Percentiles rank a stretch among this genome's conserved stretches.
phyloP scores from a whole-genome alignment of 139 green algal species.

The Chlamydomonas schloesseri region DNA sequence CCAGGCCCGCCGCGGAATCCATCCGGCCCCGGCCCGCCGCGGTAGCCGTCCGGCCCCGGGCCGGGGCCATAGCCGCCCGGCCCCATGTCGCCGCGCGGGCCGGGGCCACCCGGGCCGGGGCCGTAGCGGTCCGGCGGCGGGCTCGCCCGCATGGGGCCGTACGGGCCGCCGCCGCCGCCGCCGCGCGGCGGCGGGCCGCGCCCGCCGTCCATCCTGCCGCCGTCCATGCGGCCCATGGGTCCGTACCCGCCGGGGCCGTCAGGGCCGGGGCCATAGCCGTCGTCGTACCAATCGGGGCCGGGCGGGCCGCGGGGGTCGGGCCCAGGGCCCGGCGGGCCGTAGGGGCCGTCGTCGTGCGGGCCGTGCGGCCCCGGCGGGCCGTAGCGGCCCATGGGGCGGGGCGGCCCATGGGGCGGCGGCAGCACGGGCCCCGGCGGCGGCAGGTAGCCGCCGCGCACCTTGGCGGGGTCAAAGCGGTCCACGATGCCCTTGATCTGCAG shows the following conservation, averaged over 20 bases:
- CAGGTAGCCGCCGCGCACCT: conserved; percentile 30
- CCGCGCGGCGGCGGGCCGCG: background rate
- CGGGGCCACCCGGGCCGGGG: background rate
- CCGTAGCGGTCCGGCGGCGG: background rate
- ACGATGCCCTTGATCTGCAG: conserved; percentile 44
- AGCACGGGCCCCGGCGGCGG: background rate
- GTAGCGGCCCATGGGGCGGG: no score
- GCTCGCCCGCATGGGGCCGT: conserved; percentile 24
- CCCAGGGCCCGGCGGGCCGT: background rate
- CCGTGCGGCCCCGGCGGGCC: background rate
- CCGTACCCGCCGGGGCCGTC: background rate
- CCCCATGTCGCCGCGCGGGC: background rate
- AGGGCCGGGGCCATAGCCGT: background rate
- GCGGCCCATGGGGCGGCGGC: no score
- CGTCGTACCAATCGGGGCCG: conserved; percentile 25
- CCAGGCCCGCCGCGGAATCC: background rate
- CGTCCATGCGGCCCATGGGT: conserved; percentile 40
- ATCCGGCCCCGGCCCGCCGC: background rate
- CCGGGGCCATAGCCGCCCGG: background rate
- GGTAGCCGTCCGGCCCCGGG: background rate
- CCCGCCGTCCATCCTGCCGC: background rate
- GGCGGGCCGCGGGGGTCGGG: background rate
- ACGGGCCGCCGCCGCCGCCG: conserved; percentile 4
- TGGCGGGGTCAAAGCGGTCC: conserved; percentile 37
- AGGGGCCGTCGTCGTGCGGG: conserved; percentile 16